Conservation (phyloP, 2,329 filamentous ascomycete species). For the Fusarium sp. region DNA sequence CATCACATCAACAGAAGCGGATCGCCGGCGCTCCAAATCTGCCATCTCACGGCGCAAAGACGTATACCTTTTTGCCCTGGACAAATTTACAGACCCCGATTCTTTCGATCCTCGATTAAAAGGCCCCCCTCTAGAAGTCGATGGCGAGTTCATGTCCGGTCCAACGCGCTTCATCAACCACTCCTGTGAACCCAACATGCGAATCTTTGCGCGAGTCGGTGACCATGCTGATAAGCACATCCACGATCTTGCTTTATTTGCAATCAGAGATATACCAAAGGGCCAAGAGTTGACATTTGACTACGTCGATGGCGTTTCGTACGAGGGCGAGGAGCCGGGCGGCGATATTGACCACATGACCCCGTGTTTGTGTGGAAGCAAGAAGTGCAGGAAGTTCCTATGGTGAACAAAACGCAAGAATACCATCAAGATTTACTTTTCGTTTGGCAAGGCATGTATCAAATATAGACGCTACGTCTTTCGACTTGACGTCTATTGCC, state of each 20-base stretch:
- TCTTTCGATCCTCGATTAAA: constrained; percentile 66
- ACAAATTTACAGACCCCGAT: constrained; percentile 75
- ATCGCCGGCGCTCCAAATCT: constrained; percentile 67
- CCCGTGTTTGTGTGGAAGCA: constrained; percentile 68
- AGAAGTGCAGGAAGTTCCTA: constrained; percentile 73
- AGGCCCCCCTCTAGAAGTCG: constrained; percentile 66
- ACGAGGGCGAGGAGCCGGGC: constrained; percentile 55
- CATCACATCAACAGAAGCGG: constrained; percentile 71
- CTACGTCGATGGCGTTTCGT: constrained; percentile 73
- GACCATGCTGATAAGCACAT: constrained; percentile 78
- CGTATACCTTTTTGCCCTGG: constrained; percentile 81
- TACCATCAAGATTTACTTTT: neutral
- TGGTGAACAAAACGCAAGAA: constrained; percentile 58
- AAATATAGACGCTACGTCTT: too few species aligned
- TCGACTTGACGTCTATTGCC: neutral
- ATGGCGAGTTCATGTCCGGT: constrained; percentile 80
- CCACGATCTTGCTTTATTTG: constrained; percentile 82
- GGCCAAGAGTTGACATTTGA: constrained; percentile 81
- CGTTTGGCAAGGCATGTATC: neutral
- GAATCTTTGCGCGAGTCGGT: constrained; percentile 81
- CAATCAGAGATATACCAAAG: constrained; percentile 69
- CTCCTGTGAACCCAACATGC: constrained; percentile 79
- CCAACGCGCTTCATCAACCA: constrained; percentile 87
- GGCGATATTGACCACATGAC: constrained; percentile 63
- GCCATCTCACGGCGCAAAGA: constrained; percentile 70